phyloP scores from a whole-genome alignment of 257 asterid genomes.

The Solanum chiquidenum region DNA sequence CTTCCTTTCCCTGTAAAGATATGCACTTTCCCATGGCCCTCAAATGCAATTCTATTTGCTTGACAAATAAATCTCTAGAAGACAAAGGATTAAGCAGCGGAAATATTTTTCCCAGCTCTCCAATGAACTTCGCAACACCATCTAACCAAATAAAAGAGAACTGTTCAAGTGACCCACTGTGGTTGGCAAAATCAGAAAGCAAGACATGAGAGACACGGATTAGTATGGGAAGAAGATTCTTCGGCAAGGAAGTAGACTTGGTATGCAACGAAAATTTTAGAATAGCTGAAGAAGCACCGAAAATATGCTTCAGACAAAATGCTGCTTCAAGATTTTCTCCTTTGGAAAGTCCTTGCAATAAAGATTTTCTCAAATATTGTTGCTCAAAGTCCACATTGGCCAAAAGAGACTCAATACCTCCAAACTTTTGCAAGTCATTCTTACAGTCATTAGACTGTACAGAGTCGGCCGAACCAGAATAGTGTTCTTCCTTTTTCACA shows the following conservation, averaged over 20 bases:
- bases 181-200: slow-evolving; percentile 50
- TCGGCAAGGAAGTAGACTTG: slow-evolving; percentile 27
- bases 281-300: slow-evolving; percentile 68
- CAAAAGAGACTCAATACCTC: slow-evolving; percentile 43
- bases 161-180: slow-evolving; percentile 24
- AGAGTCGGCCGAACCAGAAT: slow-evolving; percentile 6
- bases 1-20: slow-evolving; percentile 60
- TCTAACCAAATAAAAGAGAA: slow-evolving; percentile 46
- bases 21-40: slow-evolving; percentile 82
- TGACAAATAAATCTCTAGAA: slow-evolving; percentile 46
- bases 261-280: slow-evolving; percentile 47
- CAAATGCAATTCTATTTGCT: slow-evolving; percentile 62
- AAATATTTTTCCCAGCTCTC: slow-evolving; percentile 62
- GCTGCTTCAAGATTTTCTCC: slow-evolving; percentile 58
- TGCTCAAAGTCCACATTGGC: slow-evolving; percentile 33
- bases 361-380: slow-evolving; percentile 28
- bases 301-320: slow-evolving; percentile 56
- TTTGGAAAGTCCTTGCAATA: slow-evolving; percentile 38
- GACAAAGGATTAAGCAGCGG: slow-evolving; percentile 39
- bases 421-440: slow-evolving; percentile 15
- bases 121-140: slow-evolving; percentile 66
- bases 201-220: slow-evolving; percentile 42
- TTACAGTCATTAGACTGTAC: slow-evolving; percentile 7
- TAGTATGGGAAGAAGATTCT: slow-evolving; percentile 37
- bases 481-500: slow-evolving; percentile 16